Conservation (phyloP, 441 rosid species). For the Mallotus japonicus region DNA sequence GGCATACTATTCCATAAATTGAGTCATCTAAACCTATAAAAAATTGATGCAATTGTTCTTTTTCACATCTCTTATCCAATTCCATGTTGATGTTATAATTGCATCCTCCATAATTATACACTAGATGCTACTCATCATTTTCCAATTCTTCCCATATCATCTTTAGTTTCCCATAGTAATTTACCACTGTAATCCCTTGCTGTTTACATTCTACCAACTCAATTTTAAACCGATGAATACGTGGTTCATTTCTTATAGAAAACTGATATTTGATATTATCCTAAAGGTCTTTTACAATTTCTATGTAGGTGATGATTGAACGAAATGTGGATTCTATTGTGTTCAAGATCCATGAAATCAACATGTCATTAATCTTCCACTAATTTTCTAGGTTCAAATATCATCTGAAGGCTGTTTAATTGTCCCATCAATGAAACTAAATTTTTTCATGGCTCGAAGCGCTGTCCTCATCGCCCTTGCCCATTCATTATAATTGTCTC, state of each 20-base stretch:
- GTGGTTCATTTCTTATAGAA: constrained; percentile 12
- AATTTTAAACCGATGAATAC: not conserved
- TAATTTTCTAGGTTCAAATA: not conserved
- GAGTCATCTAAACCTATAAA: constrained; percentile 15
- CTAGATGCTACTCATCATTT: too few species aligned
- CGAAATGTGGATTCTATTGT: constrained; percentile 12
- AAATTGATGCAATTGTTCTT: not conserved
- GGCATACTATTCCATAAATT: not conserved
- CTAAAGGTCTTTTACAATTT: constrained; percentile 12
- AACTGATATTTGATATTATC: constrained; percentile 14
- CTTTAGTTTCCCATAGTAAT: not conserved
- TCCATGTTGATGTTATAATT: not conserved
- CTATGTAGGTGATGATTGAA: constrained; percentile 12
- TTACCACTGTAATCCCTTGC: not conserved
- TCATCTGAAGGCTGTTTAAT: not conserved
- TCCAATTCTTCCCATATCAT: constrained; percentile 1
- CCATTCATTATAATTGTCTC: too few species aligned
- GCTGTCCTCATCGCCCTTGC: too few species aligned
- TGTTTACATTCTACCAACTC: constrained; percentile 12
- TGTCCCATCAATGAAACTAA: constrained; percentile 6
- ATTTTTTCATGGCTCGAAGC: too few species aligned
- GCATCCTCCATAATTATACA: not conserved
- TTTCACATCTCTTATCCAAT: not conserved
- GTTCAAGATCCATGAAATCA: constrained; percentile 16
- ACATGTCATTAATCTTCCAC: constrained; percentile 18